Evolutionary conservation across 441 rosid species (phyloP), one percentile per base, ranked within the genome.

Genomic region (Brassica balearica): DNA sequence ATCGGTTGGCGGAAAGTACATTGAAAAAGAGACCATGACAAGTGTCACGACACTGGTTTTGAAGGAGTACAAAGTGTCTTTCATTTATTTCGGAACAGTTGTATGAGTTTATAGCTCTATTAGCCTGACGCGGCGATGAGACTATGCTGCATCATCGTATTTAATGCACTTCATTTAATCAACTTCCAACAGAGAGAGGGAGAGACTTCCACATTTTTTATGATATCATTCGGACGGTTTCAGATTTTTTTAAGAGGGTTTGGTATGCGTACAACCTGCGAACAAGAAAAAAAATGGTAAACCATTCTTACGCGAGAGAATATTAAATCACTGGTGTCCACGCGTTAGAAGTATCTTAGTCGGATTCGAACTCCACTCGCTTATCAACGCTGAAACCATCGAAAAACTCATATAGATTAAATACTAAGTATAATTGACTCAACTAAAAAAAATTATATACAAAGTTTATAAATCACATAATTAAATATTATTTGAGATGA

Each of bases 51-150:
- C 20, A 4, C 2, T 19, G 63, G 59, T 59, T 41, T 25, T 4
- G 17, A 48, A 69, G 43, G 48, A 19, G 41, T 22, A 48, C 12
- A 77, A 38, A 66, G 19, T 75, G 67, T 75, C 4, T 11, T 43
- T 23, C 43, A 41, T 41, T 70, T 51, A 23, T 41, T 77, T 63
- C 20, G 66, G 48, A 64, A 77, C 76, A 71, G 71, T 70, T 77
- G 60, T 53, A 59, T 2, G 61, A 55, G 60, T 55, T 63, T 55
- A 38, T 11, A 34, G 58, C 25, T 76, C 29, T 46, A 69, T 69
- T 43, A 36, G 20, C 41, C 65, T 69, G 76, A 77, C 81, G 81
- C 81, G 81, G 81, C 81, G 81, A 71, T 65, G 76, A 65, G 81
- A 65, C 27, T 12, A 27, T 77, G 72, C 36, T 25, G 6, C 36